Conservation (phyloP, 352 stramenopile species). For the Blastocystis hominis region DNA sequence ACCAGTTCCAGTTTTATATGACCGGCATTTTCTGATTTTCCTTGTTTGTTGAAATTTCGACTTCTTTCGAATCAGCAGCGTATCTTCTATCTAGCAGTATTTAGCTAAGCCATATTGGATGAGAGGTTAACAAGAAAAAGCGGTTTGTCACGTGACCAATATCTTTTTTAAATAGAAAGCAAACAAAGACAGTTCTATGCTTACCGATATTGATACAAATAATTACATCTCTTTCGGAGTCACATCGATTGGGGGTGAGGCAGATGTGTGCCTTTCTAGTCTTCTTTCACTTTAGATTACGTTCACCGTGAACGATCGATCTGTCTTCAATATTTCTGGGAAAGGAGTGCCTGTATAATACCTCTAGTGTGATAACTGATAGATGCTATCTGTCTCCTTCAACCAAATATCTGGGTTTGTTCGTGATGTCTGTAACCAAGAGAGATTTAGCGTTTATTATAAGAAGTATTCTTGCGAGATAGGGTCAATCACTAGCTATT, state of each 20-base stretch:
- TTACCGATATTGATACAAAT: neutral
- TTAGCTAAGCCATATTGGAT: neutral
- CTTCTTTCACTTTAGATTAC: conserved; percentile 4
- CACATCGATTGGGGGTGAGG: neutral
- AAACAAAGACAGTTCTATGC: neutral
- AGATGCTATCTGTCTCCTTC: conserved; percentile 30
- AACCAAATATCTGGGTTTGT: conserved; percentile 43
- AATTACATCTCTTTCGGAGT: conserved; percentile 52
- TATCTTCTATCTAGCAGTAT: too few species aligned
- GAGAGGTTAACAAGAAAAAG: neutral
- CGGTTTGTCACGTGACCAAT: neutral
- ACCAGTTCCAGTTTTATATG: conserved; percentile 77
- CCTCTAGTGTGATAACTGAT: neutral
- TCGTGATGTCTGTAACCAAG: conserved; percentile 40
- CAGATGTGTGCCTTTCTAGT: neutral
- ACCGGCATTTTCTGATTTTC: conserved; percentile 71
- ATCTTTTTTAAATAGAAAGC: neutral
- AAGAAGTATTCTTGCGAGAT: neutral
- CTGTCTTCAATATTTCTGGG: conserved; percentile 9
- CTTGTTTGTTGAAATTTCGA: neutral
- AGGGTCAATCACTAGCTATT: neutral
- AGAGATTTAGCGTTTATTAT: conserved; percentile 23
- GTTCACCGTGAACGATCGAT: conserved; percentile 19
- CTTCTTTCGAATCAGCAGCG: neutral
- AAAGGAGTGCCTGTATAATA: conserved; percentile 34